A percentile compares a stretch with the other conserved stretches of the same genome.
Evolutionary conservation across 768 basidiomycete species (phyloP).

Genomic region (Termitomyces sp.): DNA sequence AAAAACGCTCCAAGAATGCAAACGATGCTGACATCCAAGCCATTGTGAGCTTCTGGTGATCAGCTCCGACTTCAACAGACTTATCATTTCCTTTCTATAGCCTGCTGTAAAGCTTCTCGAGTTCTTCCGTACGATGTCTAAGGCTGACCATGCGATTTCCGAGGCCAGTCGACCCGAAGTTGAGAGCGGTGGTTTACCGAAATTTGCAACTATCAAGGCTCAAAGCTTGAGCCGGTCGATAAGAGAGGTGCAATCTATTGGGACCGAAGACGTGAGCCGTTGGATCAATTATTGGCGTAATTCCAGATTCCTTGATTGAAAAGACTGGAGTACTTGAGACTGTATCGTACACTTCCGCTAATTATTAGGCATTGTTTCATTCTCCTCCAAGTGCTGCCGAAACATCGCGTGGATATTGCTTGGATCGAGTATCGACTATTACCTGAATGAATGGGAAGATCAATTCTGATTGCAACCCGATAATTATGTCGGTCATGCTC

Average conservation of each 20-base stretch:
- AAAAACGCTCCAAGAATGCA: constrained; percentile 7
- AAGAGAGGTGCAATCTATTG: constrained; percentile 3
- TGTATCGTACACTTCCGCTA: not conserved
- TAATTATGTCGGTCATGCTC: too few relatives aligned
- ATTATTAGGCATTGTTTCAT: too few relatives aligned
- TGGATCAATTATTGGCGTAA: constrained; percentile 15
- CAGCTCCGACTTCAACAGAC: not conserved
- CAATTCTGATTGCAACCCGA: too few relatives aligned
- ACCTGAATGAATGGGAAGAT: too few relatives aligned
- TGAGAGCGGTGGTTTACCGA: constrained; percentile 13
- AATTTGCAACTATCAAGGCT: constrained; percentile 9
- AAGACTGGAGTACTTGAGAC: not conserved
- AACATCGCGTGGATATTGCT: too few relatives aligned
- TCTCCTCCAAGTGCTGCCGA: too few relatives aligned
- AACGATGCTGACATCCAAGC: not conserved
- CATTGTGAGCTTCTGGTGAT: constrained; percentile 2
- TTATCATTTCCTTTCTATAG: constrained; percentile 10
- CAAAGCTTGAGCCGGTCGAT: constrained; percentile 13
- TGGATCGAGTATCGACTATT: too few relatives aligned
- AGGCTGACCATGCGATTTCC: constrained; percentile 14
- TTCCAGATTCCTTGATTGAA: constrained; percentile 2
- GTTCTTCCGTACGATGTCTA: constrained; percentile 26
- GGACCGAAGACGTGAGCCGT: constrained; percentile 2
- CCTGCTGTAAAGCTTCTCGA: constrained; percentile 32
- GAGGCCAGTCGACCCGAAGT: not conserved